Conservation (phyloP, 495 filamentous ascomycete genomes). For the Immersiella caudata region DNA sequence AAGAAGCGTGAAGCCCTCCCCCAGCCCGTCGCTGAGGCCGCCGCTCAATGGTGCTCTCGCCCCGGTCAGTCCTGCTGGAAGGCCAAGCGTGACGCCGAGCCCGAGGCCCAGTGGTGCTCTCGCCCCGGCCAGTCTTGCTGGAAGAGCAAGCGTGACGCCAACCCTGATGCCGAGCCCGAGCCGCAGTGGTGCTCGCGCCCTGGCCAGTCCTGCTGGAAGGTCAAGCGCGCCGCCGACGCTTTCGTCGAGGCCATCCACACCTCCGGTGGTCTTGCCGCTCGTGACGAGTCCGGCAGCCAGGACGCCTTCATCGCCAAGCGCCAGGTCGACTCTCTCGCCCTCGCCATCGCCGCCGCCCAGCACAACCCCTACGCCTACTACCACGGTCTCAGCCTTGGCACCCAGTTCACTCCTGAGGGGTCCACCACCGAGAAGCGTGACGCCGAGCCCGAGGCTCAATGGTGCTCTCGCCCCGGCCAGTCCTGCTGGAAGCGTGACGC, state of each 20-base stretch:
- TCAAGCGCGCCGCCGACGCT: slow-evolving; percentile 42
- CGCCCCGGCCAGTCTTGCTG: slow-evolving; percentile 29
- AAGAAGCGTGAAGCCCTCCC: background rate
- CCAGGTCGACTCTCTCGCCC: slow-evolving; percentile 35
- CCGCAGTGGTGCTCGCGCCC: slow-evolving; percentile 32
- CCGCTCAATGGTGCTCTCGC: slow-evolving; percentile 29
- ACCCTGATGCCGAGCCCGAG: slow-evolving; percentile 24
- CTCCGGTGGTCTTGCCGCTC: slow-evolving; percentile 21
- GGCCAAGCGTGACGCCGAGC: background rate
- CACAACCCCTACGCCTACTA: slow-evolving; percentile 33
- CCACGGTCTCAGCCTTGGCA: slow-evolving; percentile 22
- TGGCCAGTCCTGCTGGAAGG: slow-evolving; percentile 44
- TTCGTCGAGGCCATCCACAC: slow-evolving; percentile 34
- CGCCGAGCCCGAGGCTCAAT: slow-evolving; percentile 24
- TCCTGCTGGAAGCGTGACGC: background rate
- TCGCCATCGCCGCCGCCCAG: slow-evolving; percentile 33
- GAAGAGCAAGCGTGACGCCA: slow-evolving; percentile 14
- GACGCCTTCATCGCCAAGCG: slow-evolving; percentile 31
- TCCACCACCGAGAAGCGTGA: slow-evolving; percentile 29
- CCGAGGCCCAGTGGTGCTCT: slow-evolving; percentile 31
- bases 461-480: slow-evolving; percentile 24
- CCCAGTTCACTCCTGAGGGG: slow-evolving; percentile 11
- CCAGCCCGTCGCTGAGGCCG: background rate
- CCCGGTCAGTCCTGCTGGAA: background rate
- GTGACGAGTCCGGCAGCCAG: slow-evolving; percentile 26